Conservation (phyloP, 495 filamentous ascomycete species). For the Lepidopterella palustris region DNA sequence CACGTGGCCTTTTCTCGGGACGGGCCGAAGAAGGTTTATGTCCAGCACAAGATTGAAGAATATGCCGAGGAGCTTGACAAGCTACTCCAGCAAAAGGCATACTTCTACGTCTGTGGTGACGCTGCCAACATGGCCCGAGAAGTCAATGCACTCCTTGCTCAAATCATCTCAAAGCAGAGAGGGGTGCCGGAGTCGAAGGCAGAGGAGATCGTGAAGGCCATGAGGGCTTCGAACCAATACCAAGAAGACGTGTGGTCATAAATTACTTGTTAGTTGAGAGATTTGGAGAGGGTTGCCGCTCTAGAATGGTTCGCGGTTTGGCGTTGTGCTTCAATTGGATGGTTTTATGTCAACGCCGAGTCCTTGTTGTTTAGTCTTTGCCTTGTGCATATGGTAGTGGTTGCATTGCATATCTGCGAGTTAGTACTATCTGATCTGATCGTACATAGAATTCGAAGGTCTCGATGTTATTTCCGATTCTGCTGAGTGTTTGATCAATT, state of each 20-base stretch:
- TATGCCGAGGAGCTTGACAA: constrained; percentile 77
- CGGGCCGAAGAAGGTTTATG: constrained; percentile 80
- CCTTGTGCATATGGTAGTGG: background rate
- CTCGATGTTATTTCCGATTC: background rate
- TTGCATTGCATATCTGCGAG: background rate
- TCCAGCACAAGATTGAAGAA: constrained; percentile 87
- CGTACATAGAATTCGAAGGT: background rate
- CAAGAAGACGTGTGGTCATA: constrained; percentile 54
- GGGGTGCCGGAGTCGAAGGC: constrained; percentile 74
- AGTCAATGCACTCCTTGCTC: constrained; percentile 75
- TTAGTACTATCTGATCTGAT: background rate
- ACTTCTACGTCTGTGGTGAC: constrained; percentile 98
- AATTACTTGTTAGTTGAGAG: background rate
- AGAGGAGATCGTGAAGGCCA: constrained; percentile 92
- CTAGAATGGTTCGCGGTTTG: background rate
- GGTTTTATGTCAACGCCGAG: background rate
- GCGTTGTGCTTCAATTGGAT: background rate
- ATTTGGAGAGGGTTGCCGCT: constrained; percentile 8
- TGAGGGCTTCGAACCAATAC: constrained; percentile 90
- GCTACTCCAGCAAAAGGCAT: constrained; percentile 80
- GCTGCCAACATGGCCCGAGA: constrained; percentile 98
- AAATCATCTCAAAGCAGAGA: constrained; percentile 79
- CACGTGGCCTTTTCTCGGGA: constrained; percentile 93
- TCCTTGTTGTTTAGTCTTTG: background rate
- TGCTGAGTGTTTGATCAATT: background rate